Evolutionary conservation across 148 eudicot species (phyloP).

Genomic region (Arctostaphylos glauca): DNA sequence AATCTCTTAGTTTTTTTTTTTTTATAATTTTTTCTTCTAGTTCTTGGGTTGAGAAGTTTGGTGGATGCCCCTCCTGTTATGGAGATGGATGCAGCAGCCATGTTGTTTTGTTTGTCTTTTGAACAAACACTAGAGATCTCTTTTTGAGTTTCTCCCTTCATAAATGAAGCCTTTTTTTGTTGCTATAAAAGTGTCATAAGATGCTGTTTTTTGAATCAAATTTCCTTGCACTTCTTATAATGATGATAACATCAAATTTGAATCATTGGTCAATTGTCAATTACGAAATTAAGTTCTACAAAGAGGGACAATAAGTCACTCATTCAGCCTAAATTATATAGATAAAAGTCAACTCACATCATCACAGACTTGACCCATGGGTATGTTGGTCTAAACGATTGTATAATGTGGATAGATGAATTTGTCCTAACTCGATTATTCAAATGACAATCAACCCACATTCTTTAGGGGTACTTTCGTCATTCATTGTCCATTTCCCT

Average conservation of each 20-base stretch:
- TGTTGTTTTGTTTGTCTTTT: background rate
- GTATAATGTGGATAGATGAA: no score
- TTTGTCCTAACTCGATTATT: no score
- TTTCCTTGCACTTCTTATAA: background rate
- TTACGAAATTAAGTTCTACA: background rate
- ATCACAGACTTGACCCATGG: no score
- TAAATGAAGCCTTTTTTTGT: background rate
- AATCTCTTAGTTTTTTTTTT: background rate
- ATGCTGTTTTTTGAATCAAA: background rate
- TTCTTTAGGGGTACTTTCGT: no score
- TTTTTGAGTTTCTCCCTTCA: slow-evolving; percentile 6
- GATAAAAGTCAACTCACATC: no score
- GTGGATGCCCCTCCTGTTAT: background rate
- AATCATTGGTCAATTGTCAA: background rate
- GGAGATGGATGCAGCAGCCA: background rate
- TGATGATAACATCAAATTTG: background rate
- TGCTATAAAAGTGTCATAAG: background rate
- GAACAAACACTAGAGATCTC: background rate
- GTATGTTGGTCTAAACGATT: no score
- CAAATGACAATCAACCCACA: no score
- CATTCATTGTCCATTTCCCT: no score
- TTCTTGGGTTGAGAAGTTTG: background rate
- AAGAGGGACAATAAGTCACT: no score
- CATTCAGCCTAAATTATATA: no score
- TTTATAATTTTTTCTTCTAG: background rate